A percentile compares a stretch with the other conserved stretches of the same genome.
Evolutionary conservation across 2,329 filamentous ascomycete genomes (phyloP).

Genomic region (Tolypocladium amazonense): DNA sequence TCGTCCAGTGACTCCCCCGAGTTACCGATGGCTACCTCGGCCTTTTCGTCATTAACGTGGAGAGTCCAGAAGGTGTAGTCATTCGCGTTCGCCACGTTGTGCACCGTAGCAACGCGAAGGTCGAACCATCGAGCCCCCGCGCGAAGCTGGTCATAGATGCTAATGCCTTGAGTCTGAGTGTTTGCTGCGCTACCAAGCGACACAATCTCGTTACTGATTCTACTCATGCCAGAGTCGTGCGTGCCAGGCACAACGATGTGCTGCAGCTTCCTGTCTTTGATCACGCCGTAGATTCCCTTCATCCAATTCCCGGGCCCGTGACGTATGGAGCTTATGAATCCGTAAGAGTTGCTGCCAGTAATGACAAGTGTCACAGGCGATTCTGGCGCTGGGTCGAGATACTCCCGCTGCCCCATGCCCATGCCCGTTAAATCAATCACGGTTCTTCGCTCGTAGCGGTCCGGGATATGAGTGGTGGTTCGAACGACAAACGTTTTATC

Average conservation of each 20-base stretch:
- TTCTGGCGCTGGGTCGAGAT: constrained; percentile 18
- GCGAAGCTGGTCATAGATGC: constrained; percentile 32
- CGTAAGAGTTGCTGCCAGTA: constrained; percentile 13
- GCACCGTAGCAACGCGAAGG: constrained; percentile 26
- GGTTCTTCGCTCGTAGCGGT: constrained; percentile 13
- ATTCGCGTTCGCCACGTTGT: constrained; percentile 2
- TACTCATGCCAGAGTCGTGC: constrained; percentile 38
- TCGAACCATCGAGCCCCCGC: constrained; percentile 37
- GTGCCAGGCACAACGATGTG: constrained; percentile 36
- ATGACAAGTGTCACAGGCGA: constrained; percentile 21
- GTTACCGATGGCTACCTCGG: constrained; percentile 28
- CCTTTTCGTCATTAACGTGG: constrained; percentile 25
- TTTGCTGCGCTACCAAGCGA: constrained; percentile 26
- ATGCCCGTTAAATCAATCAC: constrained; percentile 19
- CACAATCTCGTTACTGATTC: constrained; percentile 21
- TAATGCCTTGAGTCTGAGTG: constrained; percentile 33
- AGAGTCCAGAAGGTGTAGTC: constrained; percentile 26
- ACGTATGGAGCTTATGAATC: constrained; percentile 19
- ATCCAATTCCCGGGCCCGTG: constrained; percentile 21
- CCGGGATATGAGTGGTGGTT: constrained; percentile 17
- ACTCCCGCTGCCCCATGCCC: constrained; percentile 21
- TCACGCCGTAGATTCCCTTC: constrained; percentile 18
- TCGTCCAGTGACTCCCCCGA: constrained; percentile 32
- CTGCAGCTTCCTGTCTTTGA: constrained; percentile 27
- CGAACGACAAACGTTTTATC: constrained; percentile 18